A percentile compares a stretch with the other conserved stretches of the same genome.
Evolutionary conservation across 2,329 filamentous ascomycete species (phyloP).

Genomic region (Aspergillus ochraceoroseus): DNA sequence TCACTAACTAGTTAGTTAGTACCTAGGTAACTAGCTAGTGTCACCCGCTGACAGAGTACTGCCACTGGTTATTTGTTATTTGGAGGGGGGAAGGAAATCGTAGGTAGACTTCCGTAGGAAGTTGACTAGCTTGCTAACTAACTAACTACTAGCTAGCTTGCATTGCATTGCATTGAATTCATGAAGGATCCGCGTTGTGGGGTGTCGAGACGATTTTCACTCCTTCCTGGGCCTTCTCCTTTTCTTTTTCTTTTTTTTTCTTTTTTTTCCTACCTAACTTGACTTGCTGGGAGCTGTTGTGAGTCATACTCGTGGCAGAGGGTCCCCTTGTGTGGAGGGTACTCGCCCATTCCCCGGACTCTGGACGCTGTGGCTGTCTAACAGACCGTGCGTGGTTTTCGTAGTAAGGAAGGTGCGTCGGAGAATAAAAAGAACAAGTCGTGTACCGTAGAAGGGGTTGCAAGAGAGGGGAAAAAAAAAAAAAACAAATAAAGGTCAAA

Average conservation of each 20-base stretch:
- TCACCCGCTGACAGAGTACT: too few species aligned
- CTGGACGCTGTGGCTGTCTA: too few species aligned
- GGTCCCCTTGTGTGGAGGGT: slow-evolving; percentile 8
- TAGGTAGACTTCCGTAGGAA: too few species aligned
- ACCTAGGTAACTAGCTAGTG: too few species aligned
- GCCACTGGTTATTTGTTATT: too few species aligned
- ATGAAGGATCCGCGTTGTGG: slow-evolving; percentile 11
- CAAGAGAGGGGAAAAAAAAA: too few species aligned
- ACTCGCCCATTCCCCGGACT: slow-evolving; percentile 9
- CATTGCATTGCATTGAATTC: slow-evolving; percentile 16
- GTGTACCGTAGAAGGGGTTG: background rate
- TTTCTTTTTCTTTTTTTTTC: background rate
- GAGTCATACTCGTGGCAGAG: slow-evolving; percentile 8
- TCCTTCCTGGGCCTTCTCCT: slow-evolving; percentile 6
- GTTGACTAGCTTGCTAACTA: too few species aligned
- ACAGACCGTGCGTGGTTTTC: too few species aligned
- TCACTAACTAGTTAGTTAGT: too few species aligned
- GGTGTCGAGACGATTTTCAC: slow-evolving; percentile 1
- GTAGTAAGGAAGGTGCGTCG: background rate
- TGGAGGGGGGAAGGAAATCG: too few species aligned
- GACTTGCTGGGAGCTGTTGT: slow-evolving; percentile 3
- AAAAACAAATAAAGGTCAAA: background rate
- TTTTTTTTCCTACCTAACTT: slow-evolving; percentile 2
- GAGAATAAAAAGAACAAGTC: background rate
- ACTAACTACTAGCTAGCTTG: slow-evolving; percentile 14